phyloP scores from a whole-genome alignment of 2,329 filamentous ascomycete species.

The Neonectria neomacrospora region DNA sequence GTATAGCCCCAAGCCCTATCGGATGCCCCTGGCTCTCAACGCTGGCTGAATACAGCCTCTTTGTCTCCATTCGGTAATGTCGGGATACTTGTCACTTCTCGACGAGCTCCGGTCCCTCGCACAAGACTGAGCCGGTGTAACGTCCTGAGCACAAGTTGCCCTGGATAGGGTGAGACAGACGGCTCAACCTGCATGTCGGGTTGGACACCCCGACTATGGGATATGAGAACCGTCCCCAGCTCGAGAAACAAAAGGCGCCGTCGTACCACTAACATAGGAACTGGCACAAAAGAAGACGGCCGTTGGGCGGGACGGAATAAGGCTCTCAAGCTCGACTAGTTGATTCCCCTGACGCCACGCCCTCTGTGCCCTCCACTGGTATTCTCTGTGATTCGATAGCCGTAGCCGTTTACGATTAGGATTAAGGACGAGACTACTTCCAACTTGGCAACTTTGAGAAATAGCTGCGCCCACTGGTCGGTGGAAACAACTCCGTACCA shows the following conservation, averaged over 20 bases:
- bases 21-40: not conserved
- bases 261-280: not conserved
- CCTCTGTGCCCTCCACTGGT: not conserved
- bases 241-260: not conserved
- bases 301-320: not conserved
- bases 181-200: not conserved
- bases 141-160: not conserved
- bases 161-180: not conserved
- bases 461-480: not conserved
- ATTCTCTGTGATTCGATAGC: not conserved
- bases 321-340: not conserved
- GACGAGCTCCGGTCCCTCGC: not conserved
- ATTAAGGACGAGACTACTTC: not conserved
- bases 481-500: not conserved
- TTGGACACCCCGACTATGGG: not conserved
- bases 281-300: not conserved
- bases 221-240: not conserved
- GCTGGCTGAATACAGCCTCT: constrained; percentile 4
- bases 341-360: not conserved
- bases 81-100: constrained; percentile 1
- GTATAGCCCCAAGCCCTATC: constrained; percentile 15
- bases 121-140: constrained; percentile 6
- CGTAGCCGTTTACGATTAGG: not conserved
- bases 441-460: not conserved
- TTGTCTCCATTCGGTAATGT: not conserved